Evolutionary conservation across 371 early-diverging fungal species (phyloP), one percentile per base, ranked within the genome.

Genomic region (Mortierella sp.): DNA sequence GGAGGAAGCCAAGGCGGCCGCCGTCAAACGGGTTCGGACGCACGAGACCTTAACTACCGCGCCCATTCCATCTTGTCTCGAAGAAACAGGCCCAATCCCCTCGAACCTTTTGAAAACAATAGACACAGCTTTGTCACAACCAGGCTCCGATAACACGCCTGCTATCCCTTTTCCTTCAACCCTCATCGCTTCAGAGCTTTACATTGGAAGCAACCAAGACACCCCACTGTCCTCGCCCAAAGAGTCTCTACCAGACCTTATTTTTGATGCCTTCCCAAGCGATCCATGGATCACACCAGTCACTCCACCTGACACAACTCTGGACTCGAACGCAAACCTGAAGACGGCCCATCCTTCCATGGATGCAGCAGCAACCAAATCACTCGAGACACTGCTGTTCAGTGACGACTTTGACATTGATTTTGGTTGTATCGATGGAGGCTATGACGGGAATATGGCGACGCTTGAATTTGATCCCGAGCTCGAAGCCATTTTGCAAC

Each of bases 261-360:
- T 63, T 0, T 58, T 75, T n/a, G 75, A 75, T 21, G 55, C 70
- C 25, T 55, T 70, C 29, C 59, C 65, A 6, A 7, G 46, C 2
- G 70, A 46, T 15, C 45, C 70, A 7, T 75, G 75, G 75, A 66
- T 43, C 26, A 66, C 70, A 9, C 75, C 75, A 5, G 70, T 69
- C 9, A 75, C 75, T 0, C 75, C 75, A n/a, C 75, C 75, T 18
- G 70, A 68, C 30, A 66, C 47, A 6, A 48, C 44, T 5, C 51
- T 44, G n/a, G 43, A n/a, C 12, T 7, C 58, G 19, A 28, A 47
- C 56, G 21, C 55, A n/a, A n/a, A 47, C 23, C 12, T 44, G 12
- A 37, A 45, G 37, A n/a, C 37, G 45, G 7, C 14, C 44, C 7
- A 37, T 46, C 19, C 57, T 43, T 37, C 55, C 16, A 21, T 21